phyloP scores from a whole-genome alignment of 139 green algal genomes.

The Mesotaenium endlicherianum region DNA sequence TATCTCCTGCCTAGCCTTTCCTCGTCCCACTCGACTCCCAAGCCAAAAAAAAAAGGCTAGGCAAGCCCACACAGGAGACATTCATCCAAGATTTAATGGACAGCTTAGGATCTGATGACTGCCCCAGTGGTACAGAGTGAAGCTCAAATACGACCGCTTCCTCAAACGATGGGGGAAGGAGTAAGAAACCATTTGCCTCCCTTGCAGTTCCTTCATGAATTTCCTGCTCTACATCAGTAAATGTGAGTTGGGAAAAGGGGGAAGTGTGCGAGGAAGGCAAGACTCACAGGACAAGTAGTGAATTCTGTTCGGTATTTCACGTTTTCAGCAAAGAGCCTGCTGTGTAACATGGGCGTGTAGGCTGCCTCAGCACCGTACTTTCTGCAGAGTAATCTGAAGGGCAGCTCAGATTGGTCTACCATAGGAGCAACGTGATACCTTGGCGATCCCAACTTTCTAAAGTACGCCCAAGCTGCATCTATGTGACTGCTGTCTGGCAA shows the following conservation, averaged over 20 bases:
- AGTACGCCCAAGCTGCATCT: constrained; percentile 40
- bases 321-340: constrained; percentile 33
- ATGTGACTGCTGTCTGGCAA: constrained; percentile 6
- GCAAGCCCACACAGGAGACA: too few relatives aligned
- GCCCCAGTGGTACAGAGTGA: too few relatives aligned
- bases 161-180: too few relatives aligned
- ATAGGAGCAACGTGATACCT: constrained; percentile 71
- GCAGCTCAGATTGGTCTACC: constrained; percentile 96
- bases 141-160: too few relatives aligned
- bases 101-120: too few relatives aligned
- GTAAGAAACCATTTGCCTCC: too few relatives aligned
- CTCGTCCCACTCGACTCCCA: too few relatives aligned
- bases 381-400: constrained; percentile 88
- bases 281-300: constrained; percentile 64
- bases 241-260: neutral
- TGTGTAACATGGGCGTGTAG: constrained; percentile 98
- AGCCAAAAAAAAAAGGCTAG: too few relatives aligned
- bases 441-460: constrained; percentile 43
- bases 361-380: constrained; percentile 81
- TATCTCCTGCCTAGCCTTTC: too few relatives aligned
- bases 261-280: neutral
- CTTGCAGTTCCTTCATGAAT: too few relatives aligned
- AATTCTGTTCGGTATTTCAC: constrained; percentile 84
- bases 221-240: too few relatives aligned
- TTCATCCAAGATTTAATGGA: too few relatives aligned